phyloP scores from a whole-genome alignment of 2,329 filamentous ascomycete genomes.

The Atkinsonella hypoxylon region DNA sequence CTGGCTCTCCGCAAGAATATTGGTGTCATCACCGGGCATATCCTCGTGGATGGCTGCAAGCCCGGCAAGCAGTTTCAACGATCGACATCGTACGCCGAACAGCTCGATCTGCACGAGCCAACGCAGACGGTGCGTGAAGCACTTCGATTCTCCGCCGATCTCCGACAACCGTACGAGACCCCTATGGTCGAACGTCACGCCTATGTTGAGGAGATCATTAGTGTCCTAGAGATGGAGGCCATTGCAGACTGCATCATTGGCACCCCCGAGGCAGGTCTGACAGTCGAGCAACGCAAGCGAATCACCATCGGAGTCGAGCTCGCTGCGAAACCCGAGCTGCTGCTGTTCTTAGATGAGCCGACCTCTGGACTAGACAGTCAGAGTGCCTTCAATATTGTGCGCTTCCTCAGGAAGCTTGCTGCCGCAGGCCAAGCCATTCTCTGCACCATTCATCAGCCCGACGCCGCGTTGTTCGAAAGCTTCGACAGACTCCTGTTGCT shows the following conservation, averaged over 20 bases:
- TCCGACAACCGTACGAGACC: slow-evolving; percentile 44
- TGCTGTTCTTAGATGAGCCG: slow-evolving; percentile 70
- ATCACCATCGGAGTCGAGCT: slow-evolving; percentile 90
- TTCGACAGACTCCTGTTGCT: slow-evolving; percentile 75
- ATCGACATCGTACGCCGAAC: slow-evolving; percentile 50
- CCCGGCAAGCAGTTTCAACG: slow-evolving; percentile 50
- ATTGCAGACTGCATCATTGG: slow-evolving; percentile 49
- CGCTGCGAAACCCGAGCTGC: slow-evolving; percentile 65
- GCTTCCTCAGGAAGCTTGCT: slow-evolving; percentile 65
- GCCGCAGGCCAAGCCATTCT: slow-evolving; percentile 77
- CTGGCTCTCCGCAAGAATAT: slow-evolving; percentile 51
- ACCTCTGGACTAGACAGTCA: slow-evolving; percentile 55
- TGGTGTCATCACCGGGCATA: slow-evolving; percentile 44
- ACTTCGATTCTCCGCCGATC: slow-evolving; percentile 48
- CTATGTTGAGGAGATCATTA: slow-evolving; percentile 51
- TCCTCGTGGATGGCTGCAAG: slow-evolving; percentile 43
- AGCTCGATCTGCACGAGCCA: slow-evolving; percentile 50
- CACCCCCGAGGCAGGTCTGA: slow-evolving; percentile 54
- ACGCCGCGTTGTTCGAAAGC: slow-evolving; percentile 74
- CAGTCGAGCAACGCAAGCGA: slow-evolving; percentile 55
- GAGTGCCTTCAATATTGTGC: slow-evolving; percentile 64
- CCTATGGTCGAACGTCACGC: slow-evolving; percentile 42
- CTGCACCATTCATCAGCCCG: slow-evolving; percentile 86
- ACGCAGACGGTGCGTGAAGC: slow-evolving; percentile 53
- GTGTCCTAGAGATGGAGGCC: slow-evolving; percentile 44